Evolutionary conservation across 2,329 filamentous ascomycete genomes (phyloP).

Genomic region (Lecanicillium sp.): DNA sequence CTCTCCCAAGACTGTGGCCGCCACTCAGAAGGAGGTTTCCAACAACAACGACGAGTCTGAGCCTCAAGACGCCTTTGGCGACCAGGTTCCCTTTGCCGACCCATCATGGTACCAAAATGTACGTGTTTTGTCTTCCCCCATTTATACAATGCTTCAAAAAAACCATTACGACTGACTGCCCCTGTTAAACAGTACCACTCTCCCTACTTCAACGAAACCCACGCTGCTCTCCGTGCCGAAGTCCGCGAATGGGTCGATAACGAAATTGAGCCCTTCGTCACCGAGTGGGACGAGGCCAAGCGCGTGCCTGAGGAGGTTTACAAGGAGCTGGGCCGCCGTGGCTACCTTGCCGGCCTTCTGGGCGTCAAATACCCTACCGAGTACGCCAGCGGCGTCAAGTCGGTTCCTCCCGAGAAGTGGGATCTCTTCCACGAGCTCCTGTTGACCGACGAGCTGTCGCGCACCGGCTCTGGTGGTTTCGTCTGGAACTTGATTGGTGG

Average conservation of each 20-base stretch:
- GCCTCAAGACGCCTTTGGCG: slow-evolving; percentile 75
- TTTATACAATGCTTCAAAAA: too few species aligned
- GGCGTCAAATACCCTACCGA: slow-evolving; percentile 75
- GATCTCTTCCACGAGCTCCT: slow-evolving; percentile 98
- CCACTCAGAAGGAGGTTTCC: slow-evolving; percentile 35
- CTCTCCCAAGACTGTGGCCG: slow-evolving; percentile 26
- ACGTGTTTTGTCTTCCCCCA: background rate
- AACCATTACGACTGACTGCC: background rate
- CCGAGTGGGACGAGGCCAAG: slow-evolving; percentile 95
- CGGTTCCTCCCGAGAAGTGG: slow-evolving; percentile 82
- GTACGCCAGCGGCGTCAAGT: slow-evolving; percentile 62
- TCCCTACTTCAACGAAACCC: slow-evolving; percentile 91
- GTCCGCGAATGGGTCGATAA: slow-evolving; percentile 85
- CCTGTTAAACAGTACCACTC: slow-evolving; percentile 79
- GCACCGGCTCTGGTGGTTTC: slow-evolving; percentile 80
- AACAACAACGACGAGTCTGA: slow-evolving; percentile 47
- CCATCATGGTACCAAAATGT: slow-evolving; percentile 88
- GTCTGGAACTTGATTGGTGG: slow-evolving; percentile 97
- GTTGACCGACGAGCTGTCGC: slow-evolving; percentile 87
- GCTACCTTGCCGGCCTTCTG: slow-evolving; percentile 87
- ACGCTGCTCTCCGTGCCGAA: slow-evolving; percentile 84
- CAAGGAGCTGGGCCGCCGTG: slow-evolving; percentile 88
- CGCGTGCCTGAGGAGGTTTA: slow-evolving; percentile 83
- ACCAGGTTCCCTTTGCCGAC: slow-evolving; percentile 83
- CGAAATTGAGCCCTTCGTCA: slow-evolving; percentile 83